phyloP scores from a whole-genome alignment of 2,329 filamentous ascomycete species.

The Colletotrichum eleusines region DNA sequence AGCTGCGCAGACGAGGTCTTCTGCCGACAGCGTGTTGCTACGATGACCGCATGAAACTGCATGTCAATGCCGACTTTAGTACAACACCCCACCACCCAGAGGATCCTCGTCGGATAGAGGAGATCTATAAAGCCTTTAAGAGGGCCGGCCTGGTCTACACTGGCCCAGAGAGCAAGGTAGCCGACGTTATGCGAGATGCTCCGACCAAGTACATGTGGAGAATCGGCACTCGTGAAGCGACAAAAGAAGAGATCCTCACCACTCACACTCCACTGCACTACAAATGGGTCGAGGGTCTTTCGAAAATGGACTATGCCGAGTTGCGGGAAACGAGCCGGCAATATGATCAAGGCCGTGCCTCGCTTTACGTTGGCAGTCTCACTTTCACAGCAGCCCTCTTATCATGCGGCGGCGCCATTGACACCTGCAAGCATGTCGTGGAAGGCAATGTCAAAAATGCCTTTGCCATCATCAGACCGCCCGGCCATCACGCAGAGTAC shows the following conservation, averaged over 20 bases:
- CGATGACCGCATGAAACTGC: constrained; percentile 94
- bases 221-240: constrained; percentile 83
- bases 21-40: constrained; percentile 86
- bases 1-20: constrained; percentile 59
- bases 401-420: constrained; percentile 92
- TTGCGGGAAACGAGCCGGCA: constrained; percentile 74
- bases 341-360: constrained; percentile 76
- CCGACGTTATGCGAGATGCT: constrained; percentile 62
- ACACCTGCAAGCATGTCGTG: constrained; percentile 93
- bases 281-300: constrained; percentile 76
- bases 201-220: constrained; percentile 77
- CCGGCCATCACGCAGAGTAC: constrained; percentile 93
- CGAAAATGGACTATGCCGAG: constrained; percentile 68
- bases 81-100: constrained; percentile 89
- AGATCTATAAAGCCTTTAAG: constrained; percentile 92
- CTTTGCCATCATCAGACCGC: constrained; percentile 93
- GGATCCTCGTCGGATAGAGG: constrained; percentile 90
- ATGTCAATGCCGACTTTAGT: constrained; percentile 85
- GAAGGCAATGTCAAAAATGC: constrained; percentile 89
- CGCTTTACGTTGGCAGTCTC: constrained; percentile 85
- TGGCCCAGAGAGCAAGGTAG: constrained; percentile 67
- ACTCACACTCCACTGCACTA: constrained; percentile 85
- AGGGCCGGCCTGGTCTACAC: constrained; percentile 81
- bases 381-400: constrained; percentile 85
- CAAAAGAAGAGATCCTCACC: constrained; percentile 80